Evolutionary conservation across 805 yeast genomes (phyloP), one percentile per base, ranked within the genome.

Genomic region (Yarrowia phangngaensis): DNA sequence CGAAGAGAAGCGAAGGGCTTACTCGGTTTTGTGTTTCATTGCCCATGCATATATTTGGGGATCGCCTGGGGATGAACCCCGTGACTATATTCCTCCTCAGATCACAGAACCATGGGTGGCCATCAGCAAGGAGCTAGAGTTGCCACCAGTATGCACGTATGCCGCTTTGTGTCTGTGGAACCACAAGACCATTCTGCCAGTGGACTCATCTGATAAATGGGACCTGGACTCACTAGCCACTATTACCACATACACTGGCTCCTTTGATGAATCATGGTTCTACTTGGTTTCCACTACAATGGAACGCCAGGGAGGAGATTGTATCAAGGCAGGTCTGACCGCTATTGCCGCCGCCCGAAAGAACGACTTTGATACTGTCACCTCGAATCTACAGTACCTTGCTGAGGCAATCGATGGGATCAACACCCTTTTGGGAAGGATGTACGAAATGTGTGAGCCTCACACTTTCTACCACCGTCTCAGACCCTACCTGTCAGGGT

Each of bases 401-500:
- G 95, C 95, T 1, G 84, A 82, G 62, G 66, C 75, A 29, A 82
- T 89, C 46, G 95, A 85, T 60, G 68, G 71, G 52, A 68, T 90
- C 55, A 92, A 88, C 11, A 70, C 82, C 3, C 74, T 84, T 1
- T 67, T 90, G 56, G 77, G 81, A 76, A 74, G 76, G 57, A 84
- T 89, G 92, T 88, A 84, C 60, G 95, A 89, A 56, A 83, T 83
- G 83, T 86, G 96, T 64, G 95, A 88, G 60, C 97, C 97, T 3
- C 94, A 87, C 61, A 80, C 84, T 4, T 89, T 90, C 63, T 89
- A 85, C 65, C 84, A 75, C 69, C 75, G 90, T 53, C 74, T 89
- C 35, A 74, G 97, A 60, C 97, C 97, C 0, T 89, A 76, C 58
- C 69, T 90, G 55, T 95, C 96, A 0, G 97, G 97, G 2, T 90